These are phyloP conservation scores for Colletotrichum sp. DNA, from an alignment of 2,329 filamentous ascomycete species.

Conservation along the genomic window DNA sequence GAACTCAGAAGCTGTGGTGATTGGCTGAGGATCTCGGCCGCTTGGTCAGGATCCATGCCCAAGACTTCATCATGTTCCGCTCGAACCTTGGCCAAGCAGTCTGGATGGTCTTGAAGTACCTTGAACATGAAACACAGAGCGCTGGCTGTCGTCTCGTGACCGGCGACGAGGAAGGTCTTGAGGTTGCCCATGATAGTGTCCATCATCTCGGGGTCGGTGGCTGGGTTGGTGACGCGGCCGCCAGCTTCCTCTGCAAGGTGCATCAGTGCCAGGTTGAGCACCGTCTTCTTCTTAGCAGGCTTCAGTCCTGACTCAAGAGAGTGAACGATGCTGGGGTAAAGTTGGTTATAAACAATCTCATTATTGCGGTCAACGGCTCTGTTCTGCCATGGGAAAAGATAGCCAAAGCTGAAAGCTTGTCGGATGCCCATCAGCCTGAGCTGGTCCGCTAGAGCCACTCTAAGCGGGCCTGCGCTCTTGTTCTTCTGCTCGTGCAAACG, in stretches of 20 bases:
- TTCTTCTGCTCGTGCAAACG: conserved; percentile 33
- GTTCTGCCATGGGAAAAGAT: conserved; percentile 32
- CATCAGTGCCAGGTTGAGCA: neutral
- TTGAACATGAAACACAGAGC: conserved; percentile 39
- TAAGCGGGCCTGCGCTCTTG: neutral
- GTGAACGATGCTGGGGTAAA: neutral
- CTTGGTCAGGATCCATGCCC: conserved; percentile 29
- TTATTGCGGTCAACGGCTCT: conserved; percentile 6
- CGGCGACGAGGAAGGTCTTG: conserved; percentile 40
- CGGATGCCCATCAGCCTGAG: conserved; percentile 27
- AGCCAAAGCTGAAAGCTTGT: conserved; percentile 31
- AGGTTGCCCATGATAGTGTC: conserved; percentile 36
- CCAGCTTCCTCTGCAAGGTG: neutral
- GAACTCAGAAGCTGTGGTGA: conserved; percentile 32
- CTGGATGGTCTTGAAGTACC: conserved; percentile 33
- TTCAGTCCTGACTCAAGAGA: neutral
- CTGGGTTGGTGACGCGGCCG: neutral
- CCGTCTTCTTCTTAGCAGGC: conserved; percentile 6
- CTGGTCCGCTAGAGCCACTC: conserved; percentile 1
- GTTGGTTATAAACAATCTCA: neutral
- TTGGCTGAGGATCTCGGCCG: conserved; percentile 18
- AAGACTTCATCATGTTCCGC: conserved; percentile 41
- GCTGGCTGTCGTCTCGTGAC: conserved; percentile 40
- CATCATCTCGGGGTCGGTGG: neutral
- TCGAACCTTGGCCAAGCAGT: conserved; percentile 32